phyloP scores from a whole-genome alignment of 2,329 filamentous ascomycete species.

The Cladosporium sp. region DNA sequence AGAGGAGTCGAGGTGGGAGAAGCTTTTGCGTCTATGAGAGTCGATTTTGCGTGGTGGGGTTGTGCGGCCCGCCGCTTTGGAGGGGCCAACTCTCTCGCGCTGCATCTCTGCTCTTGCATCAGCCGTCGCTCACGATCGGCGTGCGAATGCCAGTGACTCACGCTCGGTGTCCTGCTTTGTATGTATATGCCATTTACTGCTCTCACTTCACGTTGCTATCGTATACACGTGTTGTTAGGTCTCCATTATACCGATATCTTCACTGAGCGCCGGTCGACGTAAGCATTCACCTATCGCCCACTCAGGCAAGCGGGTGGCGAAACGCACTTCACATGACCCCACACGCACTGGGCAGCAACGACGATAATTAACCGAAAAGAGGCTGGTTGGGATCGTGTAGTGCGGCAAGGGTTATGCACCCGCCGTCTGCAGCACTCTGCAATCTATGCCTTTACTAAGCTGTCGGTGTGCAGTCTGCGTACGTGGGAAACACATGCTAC shows the following conservation, averaged over 20 bases:
- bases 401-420: conserved; percentile 1
- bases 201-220: no score
- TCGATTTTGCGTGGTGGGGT: conserved; percentile 4
- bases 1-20: conserved; percentile 13
- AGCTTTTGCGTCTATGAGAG: conserved; percentile 2
- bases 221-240: no score
- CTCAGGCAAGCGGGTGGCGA: not conserved
- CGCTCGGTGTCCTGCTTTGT: no score
- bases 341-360: conserved; percentile 10
- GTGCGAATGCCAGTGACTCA: not conserved
- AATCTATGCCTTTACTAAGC: no score
- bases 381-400: conserved; percentile 8
- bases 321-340: not conserved
- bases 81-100: not conserved
- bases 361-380: conserved; percentile 8
- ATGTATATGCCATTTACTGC: no score
- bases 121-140: no score
- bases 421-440: not conserved
- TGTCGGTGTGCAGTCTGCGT: no score
- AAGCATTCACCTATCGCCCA: not conserved
- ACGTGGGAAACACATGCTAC: not conserved
- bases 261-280: no score
- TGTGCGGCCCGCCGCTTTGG: not conserved
- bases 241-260: no score
- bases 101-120: not conserved